These are phyloP conservation scores for Penicillium turbatum DNA, from an alignment of 495 filamentous ascomycete genomes.

Conservation along the genomic window DNA sequence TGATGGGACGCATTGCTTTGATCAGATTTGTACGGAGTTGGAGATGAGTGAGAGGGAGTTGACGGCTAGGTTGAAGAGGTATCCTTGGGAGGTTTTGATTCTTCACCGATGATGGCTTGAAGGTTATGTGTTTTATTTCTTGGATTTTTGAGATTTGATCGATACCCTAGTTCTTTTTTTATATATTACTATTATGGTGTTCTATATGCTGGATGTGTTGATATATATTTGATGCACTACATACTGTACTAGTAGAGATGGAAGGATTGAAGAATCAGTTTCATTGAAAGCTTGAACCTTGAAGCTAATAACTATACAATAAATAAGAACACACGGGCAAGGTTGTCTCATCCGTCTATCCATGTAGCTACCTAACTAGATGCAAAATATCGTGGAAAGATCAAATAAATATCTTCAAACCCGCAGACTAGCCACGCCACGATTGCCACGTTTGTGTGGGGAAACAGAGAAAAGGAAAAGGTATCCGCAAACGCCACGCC, in stretches of 20 bases:
- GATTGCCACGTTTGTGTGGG: background rate
- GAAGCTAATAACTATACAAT: background rate
- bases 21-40: conserved; percentile 84
- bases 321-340: background rate
- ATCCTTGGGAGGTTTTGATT: conserved; percentile 49
- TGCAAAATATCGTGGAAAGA: background rate
- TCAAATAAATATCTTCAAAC: background rate
- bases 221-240: background rate
- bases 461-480: conserved; percentile 8
- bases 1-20: conserved; percentile 79
- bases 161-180: conserved; percentile 11
- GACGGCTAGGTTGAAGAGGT: conserved; percentile 46
- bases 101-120: conserved; percentile 45
- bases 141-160: background rate
- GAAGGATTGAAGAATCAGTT: background rate
- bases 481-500: conserved; percentile 20
- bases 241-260: background rate
- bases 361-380: background rate
- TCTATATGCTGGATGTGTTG: background rate
- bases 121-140: background rate
- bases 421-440: background rate
- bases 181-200: background rate
- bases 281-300: background rate
- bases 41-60: conserved; percentile 55
- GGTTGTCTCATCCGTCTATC: background rate